Evolutionary conservation across 2,329 filamentous ascomycete species (phyloP).

Genomic region (Penicillium brevicompactum): DNA sequence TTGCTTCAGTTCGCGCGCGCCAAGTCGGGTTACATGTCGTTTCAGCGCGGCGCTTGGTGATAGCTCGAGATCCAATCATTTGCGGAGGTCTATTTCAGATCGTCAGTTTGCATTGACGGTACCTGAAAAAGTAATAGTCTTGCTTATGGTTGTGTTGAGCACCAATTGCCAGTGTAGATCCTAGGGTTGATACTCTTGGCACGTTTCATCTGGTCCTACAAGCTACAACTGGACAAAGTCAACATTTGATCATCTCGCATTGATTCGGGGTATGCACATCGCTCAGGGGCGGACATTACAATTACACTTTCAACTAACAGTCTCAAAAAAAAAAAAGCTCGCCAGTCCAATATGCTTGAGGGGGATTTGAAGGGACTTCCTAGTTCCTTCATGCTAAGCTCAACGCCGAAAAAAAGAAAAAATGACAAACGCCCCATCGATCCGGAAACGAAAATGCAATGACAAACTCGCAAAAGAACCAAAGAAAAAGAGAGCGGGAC

Average conservation of each 20-base stretch:
- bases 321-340: constrained; percentile 14
- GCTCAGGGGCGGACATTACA: constrained; percentile 19
- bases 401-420: constrained; percentile 7
- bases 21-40: constrained; percentile 12
- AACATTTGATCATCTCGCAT: constrained; percentile 4
- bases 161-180: no score
- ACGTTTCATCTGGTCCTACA: background rate
- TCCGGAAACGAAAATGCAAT: constrained; percentile 3
- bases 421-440: constrained; percentile 2
- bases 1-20: constrained; percentile 27
- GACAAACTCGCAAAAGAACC: background rate
- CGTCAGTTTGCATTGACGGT: background rate
- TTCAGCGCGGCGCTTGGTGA: constrained; percentile 11
- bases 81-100: background rate
- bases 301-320: constrained; percentile 18
- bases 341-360: constrained; percentile 25
- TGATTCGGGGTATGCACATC: constrained; percentile 19
- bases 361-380: constrained; percentile 13
- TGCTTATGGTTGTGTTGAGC: no score
- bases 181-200: background rate
- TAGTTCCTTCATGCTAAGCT: constrained; percentile 22
- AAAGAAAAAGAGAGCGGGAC: background rate
- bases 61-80: constrained; percentile 18
- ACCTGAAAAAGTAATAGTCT: background rate
- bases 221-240: background rate